Percentiles rank a stretch among this genome's conserved stretches.
These are phyloP conservation scores for Candida piceae DNA, from an alignment of 805 yeast genomes.

Conservation along the genomic window DNA sequence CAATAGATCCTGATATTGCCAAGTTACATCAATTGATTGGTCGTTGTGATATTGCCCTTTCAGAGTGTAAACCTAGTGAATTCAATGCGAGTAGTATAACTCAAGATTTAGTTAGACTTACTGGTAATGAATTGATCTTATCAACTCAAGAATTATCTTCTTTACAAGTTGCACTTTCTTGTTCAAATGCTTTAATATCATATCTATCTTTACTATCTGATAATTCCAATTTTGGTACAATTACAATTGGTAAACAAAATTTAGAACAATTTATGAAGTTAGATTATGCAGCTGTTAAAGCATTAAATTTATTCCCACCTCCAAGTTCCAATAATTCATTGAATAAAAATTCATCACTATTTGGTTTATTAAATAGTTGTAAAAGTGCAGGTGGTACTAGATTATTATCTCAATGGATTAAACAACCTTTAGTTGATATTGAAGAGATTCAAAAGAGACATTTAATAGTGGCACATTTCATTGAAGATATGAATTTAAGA, in stretches of 20 bases:
- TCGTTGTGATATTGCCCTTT: constrained; percentile 70
- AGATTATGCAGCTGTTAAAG: constrained; percentile 85
- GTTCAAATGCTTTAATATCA: constrained; percentile 62
- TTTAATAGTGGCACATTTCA: constrained; percentile 62
- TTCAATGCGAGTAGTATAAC: constrained; percentile 68
- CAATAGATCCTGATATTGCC: constrained; percentile 46
- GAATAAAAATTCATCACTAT: constrained; percentile 49
- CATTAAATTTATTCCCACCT: constrained; percentile 78
- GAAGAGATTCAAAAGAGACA: constrained; percentile 63
- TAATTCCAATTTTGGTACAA: constrained; percentile 49
- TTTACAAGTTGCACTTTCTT: constrained; percentile 46
- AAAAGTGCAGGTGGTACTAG: constrained; percentile 87
- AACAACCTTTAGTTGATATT: constrained; percentile 81
- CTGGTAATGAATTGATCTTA: constrained; percentile 50
- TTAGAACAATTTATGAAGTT: constrained; percentile 81
- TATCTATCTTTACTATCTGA: constrained; percentile 64
- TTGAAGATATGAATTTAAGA: constrained; percentile 66
- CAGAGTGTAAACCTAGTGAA: constrained; percentile 51
- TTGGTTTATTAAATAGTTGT: constrained; percentile 82
- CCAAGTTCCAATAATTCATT: constrained; percentile 41
- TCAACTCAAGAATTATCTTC: constrained; percentile 52
- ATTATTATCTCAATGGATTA: constrained; percentile 87
- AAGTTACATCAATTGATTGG: constrained; percentile 70
- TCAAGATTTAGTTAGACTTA: constrained; percentile 69
- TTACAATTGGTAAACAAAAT: constrained; percentile 59